Percentiles rank a stretch among this genome's conserved stretches.
Conservation (phyloP, 2,329 filamentous ascomycete genomes). For the Colletotrichum sidae region DNA sequence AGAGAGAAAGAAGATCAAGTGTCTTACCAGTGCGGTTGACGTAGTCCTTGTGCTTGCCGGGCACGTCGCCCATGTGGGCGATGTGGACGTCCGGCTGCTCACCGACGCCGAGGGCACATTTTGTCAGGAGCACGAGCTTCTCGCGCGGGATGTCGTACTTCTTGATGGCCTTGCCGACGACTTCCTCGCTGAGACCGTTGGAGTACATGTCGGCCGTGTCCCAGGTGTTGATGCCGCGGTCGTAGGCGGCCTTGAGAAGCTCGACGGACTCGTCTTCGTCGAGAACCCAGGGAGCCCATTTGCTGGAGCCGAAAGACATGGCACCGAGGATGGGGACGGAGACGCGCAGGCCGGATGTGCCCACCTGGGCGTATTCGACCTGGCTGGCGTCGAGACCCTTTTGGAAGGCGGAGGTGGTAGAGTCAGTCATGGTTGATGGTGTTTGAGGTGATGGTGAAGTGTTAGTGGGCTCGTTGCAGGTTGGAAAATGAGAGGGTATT, state of each 20-base stretch:
- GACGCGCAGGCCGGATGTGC: conserved; percentile 29
- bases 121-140: conserved; percentile 73
- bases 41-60: conserved; percentile 50
- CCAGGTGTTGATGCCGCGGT: conserved; percentile 43
- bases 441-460: not conserved
- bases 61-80: not conserved
- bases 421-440: conserved; percentile 7
- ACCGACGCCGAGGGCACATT: conserved; percentile 48
- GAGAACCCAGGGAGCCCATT: conserved; percentile 33
- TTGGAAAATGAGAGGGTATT: too few species aligned
- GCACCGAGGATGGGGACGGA: conserved; percentile 33
- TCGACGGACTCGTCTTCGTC: conserved; percentile 26
- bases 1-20: not conserved
- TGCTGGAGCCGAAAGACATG: conserved; percentile 35
- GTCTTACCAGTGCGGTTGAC: conserved; percentile 42
- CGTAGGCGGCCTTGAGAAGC: conserved; percentile 36
- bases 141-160: conserved; percentile 72
- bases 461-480: not conserved
- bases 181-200: conserved; percentile 71
- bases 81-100: conserved; percentile 46
- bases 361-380: conserved; percentile 55
- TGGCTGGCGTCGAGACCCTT: conserved; percentile 49
- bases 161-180: conserved; percentile 74
- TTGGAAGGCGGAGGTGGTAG: conserved; percentile 12
- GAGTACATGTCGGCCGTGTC: conserved; percentile 68